Conservation (phyloP, 176 grass and related monocot species). For the Eragrostis curvula region DNA sequence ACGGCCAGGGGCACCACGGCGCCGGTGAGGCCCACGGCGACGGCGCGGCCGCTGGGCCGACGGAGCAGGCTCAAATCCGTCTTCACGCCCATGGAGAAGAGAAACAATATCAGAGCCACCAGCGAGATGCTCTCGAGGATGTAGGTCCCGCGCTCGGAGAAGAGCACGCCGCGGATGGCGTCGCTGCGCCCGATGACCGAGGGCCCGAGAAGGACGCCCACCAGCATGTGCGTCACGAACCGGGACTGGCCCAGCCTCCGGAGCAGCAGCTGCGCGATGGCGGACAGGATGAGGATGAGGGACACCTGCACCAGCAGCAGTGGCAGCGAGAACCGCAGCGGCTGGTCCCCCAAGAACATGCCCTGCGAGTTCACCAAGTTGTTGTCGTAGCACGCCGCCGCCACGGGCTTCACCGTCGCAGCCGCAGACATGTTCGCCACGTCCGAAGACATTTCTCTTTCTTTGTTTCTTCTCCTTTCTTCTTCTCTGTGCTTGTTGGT, state of each 20-base stretch:
- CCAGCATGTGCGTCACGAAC: constrained; percentile 70
- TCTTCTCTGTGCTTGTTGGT: no score
- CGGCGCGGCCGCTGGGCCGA: constrained; percentile 48
- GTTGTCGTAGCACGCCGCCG: constrained; percentile 72
- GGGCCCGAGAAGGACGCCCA: constrained; percentile 70
- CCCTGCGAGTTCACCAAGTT: constrained; percentile 81
- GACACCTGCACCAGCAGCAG: constrained; percentile 70
- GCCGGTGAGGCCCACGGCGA: constrained; percentile 59
- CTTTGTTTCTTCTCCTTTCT: background rate
- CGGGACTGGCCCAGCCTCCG: constrained; percentile 54
- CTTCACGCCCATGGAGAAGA: constrained; percentile 81
- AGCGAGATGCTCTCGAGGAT: constrained; percentile 66
- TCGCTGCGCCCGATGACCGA: constrained; percentile 49
- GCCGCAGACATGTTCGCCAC: constrained; percentile 22
- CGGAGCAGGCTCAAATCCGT: constrained; percentile 62
- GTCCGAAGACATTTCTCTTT: background rate
- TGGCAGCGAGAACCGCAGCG: constrained; percentile 62
- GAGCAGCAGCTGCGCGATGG: constrained; percentile 48
- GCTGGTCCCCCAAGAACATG: constrained; percentile 72
- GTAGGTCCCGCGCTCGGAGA: constrained; percentile 68
- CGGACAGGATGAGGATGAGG: constrained; percentile 66
- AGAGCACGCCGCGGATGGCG: constrained; percentile 32
- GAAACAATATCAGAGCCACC: constrained; percentile 67
- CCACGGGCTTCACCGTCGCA: constrained; percentile 62
- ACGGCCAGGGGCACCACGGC: constrained; percentile 63